Conservation (phyloP, 2,329 filamentous ascomycete species). For the Aspergillus sp. region DNA sequence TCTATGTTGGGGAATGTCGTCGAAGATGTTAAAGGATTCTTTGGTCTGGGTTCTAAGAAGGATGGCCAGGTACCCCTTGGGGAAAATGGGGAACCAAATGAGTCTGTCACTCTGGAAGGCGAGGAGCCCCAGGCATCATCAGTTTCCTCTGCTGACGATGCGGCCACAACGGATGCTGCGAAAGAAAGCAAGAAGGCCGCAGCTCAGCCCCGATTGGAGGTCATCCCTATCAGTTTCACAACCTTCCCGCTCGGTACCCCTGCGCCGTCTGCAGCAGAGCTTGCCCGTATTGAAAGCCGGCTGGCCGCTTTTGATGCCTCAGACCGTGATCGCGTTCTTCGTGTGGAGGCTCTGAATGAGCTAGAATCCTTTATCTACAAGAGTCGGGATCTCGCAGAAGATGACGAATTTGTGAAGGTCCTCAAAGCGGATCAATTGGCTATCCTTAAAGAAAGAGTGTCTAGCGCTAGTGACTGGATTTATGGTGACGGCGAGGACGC, state of each 20-base stretch:
- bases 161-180: conserved; percentile 51
- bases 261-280: conserved; percentile 33
- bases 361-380: conserved; percentile 94
- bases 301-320: conserved; percentile 83
- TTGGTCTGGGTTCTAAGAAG: conserved; percentile 91
- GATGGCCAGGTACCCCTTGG: conserved; percentile 72
- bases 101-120: conserved; percentile 47
- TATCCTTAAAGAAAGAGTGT: conserved; percentile 66
- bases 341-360: conserved; percentile 86
- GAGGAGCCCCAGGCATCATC: conserved; percentile 49
- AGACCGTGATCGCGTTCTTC: conserved; percentile 71
- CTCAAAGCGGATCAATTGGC: conserved; percentile 69
- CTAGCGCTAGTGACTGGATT: conserved; percentile 80
- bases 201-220: conserved; percentile 50
- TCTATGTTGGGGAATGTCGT: conserved; percentile 79
- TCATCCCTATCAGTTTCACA: conserved; percentile 52
- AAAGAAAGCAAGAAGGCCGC: conserved; percentile 44
- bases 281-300: conserved; percentile 63
- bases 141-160: conserved; percentile 44
- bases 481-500: conserved; percentile 82
- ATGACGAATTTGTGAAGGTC: conserved; percentile 69
- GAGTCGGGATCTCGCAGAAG: conserved; percentile 77
- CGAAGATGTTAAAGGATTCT: conserved; percentile 92
- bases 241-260: conserved; percentile 48
- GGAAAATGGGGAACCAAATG: conserved; percentile 57